A percentile compares a stretch with the other conserved stretches of the same genome.
Conservation (phyloP, 2,329 filamentous ascomycete species). For the Fusarium nanum region DNA sequence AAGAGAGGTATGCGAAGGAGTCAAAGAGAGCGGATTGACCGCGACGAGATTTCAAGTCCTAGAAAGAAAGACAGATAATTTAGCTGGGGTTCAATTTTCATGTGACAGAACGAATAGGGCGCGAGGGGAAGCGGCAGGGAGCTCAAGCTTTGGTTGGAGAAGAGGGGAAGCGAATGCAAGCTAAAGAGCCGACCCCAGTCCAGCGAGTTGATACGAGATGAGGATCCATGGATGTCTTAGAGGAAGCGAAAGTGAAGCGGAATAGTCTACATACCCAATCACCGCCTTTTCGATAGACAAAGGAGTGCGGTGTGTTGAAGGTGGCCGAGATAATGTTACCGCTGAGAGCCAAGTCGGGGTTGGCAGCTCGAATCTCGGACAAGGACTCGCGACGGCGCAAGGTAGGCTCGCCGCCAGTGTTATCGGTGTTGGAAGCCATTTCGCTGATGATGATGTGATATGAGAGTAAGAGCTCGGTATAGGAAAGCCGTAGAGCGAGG, state of each 20-base stretch:
- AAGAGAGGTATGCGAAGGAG: constrained; percentile 88
- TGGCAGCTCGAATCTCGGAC: constrained; percentile 65
- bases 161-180: constrained; percentile 35
- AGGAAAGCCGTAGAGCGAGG: not conserved
- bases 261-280: constrained; percentile 66
- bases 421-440: constrained; percentile 31
- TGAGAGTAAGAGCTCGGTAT: constrained; percentile 8
- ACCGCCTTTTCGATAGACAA: constrained; percentile 67
- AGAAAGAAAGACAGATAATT: constrained; percentile 12
- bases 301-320: constrained; percentile 70
- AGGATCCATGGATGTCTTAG: constrained; percentile 5
- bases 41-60: constrained; percentile 81
- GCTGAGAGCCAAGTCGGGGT: constrained; percentile 68
- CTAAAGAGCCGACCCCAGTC: constrained; percentile 28
- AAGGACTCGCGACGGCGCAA: constrained; percentile 64
- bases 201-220: constrained; percentile 23
- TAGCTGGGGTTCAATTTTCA: constrained; percentile 32
- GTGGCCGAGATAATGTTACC: constrained; percentile 76
- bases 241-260: constrained; percentile 25
- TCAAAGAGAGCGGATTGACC: constrained; percentile 94
- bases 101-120: constrained; percentile 12
- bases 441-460: constrained; percentile 6
- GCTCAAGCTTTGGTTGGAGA: constrained; percentile 34
- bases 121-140: constrained; percentile 31
- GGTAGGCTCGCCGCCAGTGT: constrained; percentile 26